A percentile compares a stretch with the other conserved stretches of the same genome.
Evolutionary conservation across 192 early-diverging fungal genomes (phyloP).

Genomic region (Gigaspora rosea): DNA sequence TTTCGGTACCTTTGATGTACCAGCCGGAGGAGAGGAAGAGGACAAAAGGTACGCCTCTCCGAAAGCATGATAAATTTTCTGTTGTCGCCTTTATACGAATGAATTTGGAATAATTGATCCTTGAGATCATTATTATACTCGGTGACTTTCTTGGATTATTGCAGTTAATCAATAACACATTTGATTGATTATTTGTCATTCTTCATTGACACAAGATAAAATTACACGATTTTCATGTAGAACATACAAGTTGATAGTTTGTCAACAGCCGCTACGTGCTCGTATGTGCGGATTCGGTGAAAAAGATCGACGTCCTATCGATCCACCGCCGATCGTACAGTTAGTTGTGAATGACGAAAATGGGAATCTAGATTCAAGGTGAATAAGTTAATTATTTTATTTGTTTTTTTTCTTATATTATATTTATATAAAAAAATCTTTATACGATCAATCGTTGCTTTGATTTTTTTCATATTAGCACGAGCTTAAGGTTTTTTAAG

Average conservation of each 20-base stretch:
- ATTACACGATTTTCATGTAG: conserved; percentile 44
- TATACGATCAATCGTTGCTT: conserved; percentile 15
- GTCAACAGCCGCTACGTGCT: conserved; percentile 74
- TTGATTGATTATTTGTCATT: not conserved
- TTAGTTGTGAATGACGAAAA: conserved; percentile 62
- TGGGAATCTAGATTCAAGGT: conserved; percentile 45
- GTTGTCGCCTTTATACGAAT: not conserved
- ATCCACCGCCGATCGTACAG: conserved; percentile 55
- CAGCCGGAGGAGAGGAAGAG: conserved; percentile 14
- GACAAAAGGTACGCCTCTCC: conserved; percentile 10
- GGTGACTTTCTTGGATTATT: not conserved
- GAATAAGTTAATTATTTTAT: not conserved
- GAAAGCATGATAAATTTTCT: not conserved
- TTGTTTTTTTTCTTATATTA: not conserved
- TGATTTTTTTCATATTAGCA: not conserved
- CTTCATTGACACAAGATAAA: not conserved
- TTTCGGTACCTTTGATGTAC: conserved; percentile 24
- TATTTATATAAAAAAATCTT: not conserved
- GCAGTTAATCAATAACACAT: not conserved
- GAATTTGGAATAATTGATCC: not conserved
- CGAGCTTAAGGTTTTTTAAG: not conserved
- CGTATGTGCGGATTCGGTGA: conserved; percentile 83
- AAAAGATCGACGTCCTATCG: conserved; percentile 63
- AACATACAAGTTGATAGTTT: conserved; percentile 61
- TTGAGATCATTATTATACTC: not conserved